Base-by-base conservation (phyloP, 345 rosid genomes). In the Mercurialis annua region DNA sequence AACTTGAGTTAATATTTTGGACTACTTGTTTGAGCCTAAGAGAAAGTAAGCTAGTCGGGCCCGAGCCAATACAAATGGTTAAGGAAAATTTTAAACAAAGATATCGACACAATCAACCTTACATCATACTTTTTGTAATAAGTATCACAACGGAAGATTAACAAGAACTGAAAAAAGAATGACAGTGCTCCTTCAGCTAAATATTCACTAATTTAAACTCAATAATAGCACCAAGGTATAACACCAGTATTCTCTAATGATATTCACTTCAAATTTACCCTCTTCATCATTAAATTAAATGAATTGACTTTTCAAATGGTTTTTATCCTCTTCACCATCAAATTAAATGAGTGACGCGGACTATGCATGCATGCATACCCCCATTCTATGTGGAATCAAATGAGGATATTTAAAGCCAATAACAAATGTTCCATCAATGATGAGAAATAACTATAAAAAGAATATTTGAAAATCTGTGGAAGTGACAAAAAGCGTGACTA, bases 401-500 rank as follows among this genome's bases (percentile, higher is more conserved):
- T 14, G 10, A 50, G 54, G 54, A 20, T 21, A 20, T 50, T 20
- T 57, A 17, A 4, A 42, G 33, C 11, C 1, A 16, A 11, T 5
- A 38, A 38, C 12, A 12, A 26, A 14, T 60, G 20, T 14, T 20
- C n/a, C 29, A 36, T 36, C 21, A 20, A 3, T 36, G 34, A 16
- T 24, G 18, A 57, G 7, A 57, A 17, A 57, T 33, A 57, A 56
- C n/a, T 9, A 36, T 36, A 36, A 36, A 36, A 36, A 3, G 9
- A 36, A 4, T 26, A 1, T 17, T 34, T 36, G 30, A 12, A 40
- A 20, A 20, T 56, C 26, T 29, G 56, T 36, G 40, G 59, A 62
- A 50, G n/a, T 38, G 40, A 24, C 20, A 34, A 8, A 12, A 57
- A 61, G 5, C 5, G 16, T 30, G 57, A 42, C 84, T 75, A 54